Conservation (phyloP, 768 basidiomycete species). For the Serendipita indica region DNA sequence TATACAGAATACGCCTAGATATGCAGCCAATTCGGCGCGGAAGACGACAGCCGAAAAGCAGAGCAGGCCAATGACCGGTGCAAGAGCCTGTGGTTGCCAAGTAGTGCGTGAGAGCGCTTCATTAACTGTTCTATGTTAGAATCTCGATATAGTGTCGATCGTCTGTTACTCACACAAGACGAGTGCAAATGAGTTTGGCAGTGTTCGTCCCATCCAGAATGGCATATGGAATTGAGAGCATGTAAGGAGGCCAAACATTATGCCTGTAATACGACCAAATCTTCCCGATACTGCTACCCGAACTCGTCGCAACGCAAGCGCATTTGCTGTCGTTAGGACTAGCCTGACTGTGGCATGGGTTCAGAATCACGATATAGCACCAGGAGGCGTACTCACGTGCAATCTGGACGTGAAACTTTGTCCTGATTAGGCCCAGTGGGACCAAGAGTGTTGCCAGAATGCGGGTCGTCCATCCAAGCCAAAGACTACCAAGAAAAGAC, state of each 20-base stretch:
- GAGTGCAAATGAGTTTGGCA: conserved; percentile 90
- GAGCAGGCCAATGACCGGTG: conserved; percentile 35
- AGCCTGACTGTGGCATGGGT: conserved; percentile 43
- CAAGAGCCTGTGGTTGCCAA: not conserved
- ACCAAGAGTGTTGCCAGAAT: conserved; percentile 34
- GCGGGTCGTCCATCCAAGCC: conserved; percentile 43
- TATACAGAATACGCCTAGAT: conserved; percentile 47
- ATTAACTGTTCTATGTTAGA: not conserved
- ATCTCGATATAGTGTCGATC: not conserved
- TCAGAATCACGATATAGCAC: not conserved
- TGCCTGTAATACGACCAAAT: conserved; percentile 44
- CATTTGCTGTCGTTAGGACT: conserved; percentile 51
- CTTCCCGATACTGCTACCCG: conserved; percentile 44
- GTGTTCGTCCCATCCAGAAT: conserved; percentile 85
- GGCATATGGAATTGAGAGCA: conserved; percentile 79
- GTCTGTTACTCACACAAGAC: conserved; percentile 43
- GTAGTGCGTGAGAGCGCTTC: not conserved
- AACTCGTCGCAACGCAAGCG: conserved; percentile 44
- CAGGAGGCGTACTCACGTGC: conserved; percentile 32
- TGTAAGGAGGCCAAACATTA: conserved; percentile 52
- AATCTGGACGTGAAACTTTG: conserved; percentile 58
- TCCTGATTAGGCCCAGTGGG: conserved; percentile 28
- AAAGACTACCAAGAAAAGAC: conserved; percentile 64
- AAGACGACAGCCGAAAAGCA: conserved; percentile 55
- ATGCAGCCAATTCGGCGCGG: conserved; percentile 60